Conservation (phyloP, 1,284 basidiomycete species). For the Cryptococcus sp. region DNA sequence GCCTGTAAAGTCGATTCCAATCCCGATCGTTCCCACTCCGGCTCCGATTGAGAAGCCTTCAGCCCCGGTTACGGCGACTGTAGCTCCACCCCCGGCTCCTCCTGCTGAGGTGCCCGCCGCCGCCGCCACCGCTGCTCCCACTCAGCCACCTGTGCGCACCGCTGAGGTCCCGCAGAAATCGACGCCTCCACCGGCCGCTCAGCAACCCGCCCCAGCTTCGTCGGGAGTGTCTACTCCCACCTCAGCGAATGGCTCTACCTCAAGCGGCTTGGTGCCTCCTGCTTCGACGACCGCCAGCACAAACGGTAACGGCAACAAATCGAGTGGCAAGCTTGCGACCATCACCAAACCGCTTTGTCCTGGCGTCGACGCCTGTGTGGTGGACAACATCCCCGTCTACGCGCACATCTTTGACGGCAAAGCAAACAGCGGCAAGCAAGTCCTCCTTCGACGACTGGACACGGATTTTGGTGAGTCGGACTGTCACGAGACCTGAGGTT, state of each 20-base stretch:
- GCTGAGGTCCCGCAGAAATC: not conserved
- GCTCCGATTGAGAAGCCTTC: conserved; percentile 6
- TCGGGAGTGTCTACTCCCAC: not conserved
- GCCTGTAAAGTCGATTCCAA: not conserved
- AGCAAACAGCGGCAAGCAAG: conserved; percentile 22
- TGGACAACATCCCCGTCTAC: conserved; percentile 50
- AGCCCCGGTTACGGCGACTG: conserved; percentile 4
- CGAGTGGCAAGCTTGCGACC: conserved; percentile 17
- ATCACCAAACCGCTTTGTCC: conserved; percentile 41
- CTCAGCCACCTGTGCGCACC: too few relatives aligned
- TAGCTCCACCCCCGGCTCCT: not conserved
- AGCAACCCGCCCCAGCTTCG: too few relatives aligned
- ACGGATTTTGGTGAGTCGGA: conserved; percentile 42
- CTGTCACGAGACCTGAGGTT: not conserved
- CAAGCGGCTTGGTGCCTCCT: conserved; percentile 8
- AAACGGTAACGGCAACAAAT: conserved; percentile 7
- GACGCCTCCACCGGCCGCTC: not conserved
- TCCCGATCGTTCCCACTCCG: conserved; percentile 2
- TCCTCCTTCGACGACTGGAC: conserved; percentile 42
- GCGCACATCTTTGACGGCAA: conserved; percentile 34
- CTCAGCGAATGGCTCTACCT: not conserved
- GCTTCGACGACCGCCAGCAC: not conserved
- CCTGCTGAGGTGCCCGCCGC: not conserved
- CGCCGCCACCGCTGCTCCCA: not conserved
- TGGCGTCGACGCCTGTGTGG: conserved; percentile 45